Percentiles rank a stretch among this genome's conserved stretches.
Conservation (phyloP, 441 rosid genomes). For the Metrosideros polymorpha region DNA sequence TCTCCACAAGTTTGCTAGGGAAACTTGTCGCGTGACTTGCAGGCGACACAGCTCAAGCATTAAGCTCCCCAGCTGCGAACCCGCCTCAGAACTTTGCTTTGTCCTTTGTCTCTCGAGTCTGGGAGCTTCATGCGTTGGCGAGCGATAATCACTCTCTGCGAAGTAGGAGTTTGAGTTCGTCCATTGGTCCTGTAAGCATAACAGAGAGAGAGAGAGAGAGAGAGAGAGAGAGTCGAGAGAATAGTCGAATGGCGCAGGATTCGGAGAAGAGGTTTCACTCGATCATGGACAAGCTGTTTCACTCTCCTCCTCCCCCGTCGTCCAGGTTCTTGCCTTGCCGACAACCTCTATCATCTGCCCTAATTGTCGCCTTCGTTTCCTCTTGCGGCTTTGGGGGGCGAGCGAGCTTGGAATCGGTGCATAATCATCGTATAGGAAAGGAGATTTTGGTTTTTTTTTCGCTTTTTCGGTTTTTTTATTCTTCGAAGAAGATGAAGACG, state of each 20-base stretch:
- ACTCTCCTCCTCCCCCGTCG: constrained; percentile 26
- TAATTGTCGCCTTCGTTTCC: not conserved
- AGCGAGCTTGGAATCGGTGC: not conserved
- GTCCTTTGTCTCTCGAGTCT: not conserved
- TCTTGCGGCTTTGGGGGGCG: not conserved
- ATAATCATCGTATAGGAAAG: not conserved
- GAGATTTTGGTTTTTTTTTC: not conserved
- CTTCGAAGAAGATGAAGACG: not conserved
- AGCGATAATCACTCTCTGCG: not conserved
- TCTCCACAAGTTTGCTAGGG: not conserved
- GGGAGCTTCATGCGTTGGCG: not conserved
- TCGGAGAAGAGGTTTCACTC: constrained; percentile 60
- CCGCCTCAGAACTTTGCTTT: not conserved
- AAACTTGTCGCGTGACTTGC: not conserved
- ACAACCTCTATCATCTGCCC: not conserved
- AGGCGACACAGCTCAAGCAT: not conserved
- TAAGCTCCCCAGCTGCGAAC: not conserved
- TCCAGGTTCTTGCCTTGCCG: constrained; percentile 24
- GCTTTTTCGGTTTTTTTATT: not conserved
- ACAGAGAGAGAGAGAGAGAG: not conserved
- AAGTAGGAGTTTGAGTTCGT: not conserved
- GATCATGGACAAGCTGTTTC: constrained; percentile 63
- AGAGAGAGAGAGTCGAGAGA: not conserved
- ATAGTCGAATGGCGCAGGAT: constrained; percentile 36
- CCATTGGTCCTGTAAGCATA: not conserved